These are phyloP conservation scores for Cercospora citrullina DNA, from an alignment of 2,329 filamentous ascomycete species.

Conservation along the genomic window DNA sequence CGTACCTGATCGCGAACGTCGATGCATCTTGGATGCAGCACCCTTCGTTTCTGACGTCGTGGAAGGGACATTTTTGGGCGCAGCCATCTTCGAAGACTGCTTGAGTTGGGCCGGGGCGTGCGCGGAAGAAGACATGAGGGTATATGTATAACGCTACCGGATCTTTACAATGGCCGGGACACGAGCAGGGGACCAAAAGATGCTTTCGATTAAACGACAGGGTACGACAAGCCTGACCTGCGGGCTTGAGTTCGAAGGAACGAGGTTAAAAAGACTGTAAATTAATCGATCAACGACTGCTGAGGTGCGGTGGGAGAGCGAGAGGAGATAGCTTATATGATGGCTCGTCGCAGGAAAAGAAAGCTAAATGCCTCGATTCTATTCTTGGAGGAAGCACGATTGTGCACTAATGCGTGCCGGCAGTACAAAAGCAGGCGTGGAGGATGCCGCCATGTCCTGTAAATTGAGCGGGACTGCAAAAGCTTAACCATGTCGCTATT, in stretches of 20 bases:
- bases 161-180: slow-evolving; percentile 35
- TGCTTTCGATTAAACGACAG: slow-evolving; percentile 45
- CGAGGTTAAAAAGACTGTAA: slow-evolving; percentile 44
- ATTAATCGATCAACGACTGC: slow-evolving; percentile 48
- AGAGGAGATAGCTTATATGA: slow-evolving; percentile 50
- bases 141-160: slow-evolving; percentile 45
- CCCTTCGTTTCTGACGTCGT: slow-evolving; percentile 51
- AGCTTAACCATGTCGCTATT: slow-evolving; percentile 28
- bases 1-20: slow-evolving; percentile 90
- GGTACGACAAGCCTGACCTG: slow-evolving; percentile 50
- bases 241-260: slow-evolving; percentile 44
- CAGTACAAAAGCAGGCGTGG: slow-evolving; percentile 24
- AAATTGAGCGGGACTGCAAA: slow-evolving; percentile 30
- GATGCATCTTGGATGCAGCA: slow-evolving; percentile 82
- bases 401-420: slow-evolving; percentile 19
- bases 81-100: slow-evolving; percentile 49
- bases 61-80: slow-evolving; percentile 48
- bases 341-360: slow-evolving; percentile 43
- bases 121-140: slow-evolving; percentile 49
- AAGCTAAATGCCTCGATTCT: slow-evolving; percentile 44
- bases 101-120: slow-evolving; percentile 44
- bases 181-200: slow-evolving; percentile 36
- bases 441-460: slow-evolving; percentile 27
- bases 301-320: slow-evolving; percentile 40
- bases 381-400: slow-evolving; percentile 47